Base-by-base conservation (phyloP, 1,139 yeast species). In the Yamadazyma triangularis region DNA sequence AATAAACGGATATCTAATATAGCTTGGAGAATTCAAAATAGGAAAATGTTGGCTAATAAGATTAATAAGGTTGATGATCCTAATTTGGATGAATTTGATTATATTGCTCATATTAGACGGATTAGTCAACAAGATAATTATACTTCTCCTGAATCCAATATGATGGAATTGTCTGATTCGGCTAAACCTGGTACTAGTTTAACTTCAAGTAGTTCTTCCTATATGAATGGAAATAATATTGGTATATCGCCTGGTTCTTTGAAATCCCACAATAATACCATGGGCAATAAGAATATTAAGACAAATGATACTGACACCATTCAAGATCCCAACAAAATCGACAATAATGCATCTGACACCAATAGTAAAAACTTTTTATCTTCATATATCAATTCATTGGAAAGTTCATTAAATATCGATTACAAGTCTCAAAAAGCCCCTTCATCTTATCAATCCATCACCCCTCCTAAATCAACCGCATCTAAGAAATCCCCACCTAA, bases 1-100 rank as follows among this genome's bases (percentile, higher is more conserved):
- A 61, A 61, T 44, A 58, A 62, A 38, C 49, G 74, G 29, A 65
- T 68, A 15, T 55, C 66, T 26, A 68, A 68, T 45, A 57, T 68
- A 15, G 73, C 74, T 6, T 67, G 73, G 73, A 49, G 74, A 35
- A 65, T 68, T 33, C 71, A 67, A 32, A 66, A 64, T 44, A 50
- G 49, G 27, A 66, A 67, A 42, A 18, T 18, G 20, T 18, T 18
- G 6, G 9, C 20, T 28, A 26, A 59, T 26, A 32, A 31, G 9
- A 15, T 20, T 6, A 15, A 26, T 20, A 26, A 31, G 11, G 8
- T 13, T 15, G 44, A 47, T 27, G 59, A 54, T 30, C 59, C 66
- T 5, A 56, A 47, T 36, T 41, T 58, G 26, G 73, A 65, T 33
- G 72, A 66, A 31, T 68, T 68, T 42, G 73, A 68, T 47, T 67